phyloP scores from a whole-genome alignment of 2,329 filamentous ascomycete genomes.

The Pseudogymnoascus sp. region DNA sequence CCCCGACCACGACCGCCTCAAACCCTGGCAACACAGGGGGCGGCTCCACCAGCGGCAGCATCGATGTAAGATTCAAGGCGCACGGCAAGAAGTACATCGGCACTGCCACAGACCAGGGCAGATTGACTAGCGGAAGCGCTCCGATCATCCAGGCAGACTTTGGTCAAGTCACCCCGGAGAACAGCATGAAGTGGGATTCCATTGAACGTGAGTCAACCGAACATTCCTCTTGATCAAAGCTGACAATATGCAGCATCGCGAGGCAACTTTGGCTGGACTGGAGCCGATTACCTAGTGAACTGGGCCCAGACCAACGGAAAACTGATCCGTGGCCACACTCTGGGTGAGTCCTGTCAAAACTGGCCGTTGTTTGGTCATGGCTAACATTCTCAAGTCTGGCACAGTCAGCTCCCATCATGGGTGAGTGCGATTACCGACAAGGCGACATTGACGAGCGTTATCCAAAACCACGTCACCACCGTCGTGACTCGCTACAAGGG shows the following conservation, averaged over 20 bases:
- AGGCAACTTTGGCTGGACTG: slow-evolving; percentile 48
- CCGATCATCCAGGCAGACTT: slow-evolving; percentile 51
- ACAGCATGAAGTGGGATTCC: slow-evolving; percentile 65
- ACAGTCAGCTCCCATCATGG: slow-evolving; percentile 53
- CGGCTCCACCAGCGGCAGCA: slow-evolving; percentile 10
- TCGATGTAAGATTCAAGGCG: background rate
- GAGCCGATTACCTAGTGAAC: slow-evolving; percentile 53
- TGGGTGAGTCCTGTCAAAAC: slow-evolving; percentile 26
- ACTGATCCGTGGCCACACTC: slow-evolving; percentile 58
- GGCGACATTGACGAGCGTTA: slow-evolving; percentile 45
- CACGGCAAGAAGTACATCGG: slow-evolving; percentile 14
- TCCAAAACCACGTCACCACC: slow-evolving; percentile 53
- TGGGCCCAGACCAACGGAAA: slow-evolving; percentile 51
- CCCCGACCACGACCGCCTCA: slow-evolving; percentile 11
- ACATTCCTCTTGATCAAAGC: slow-evolving; percentile 1
- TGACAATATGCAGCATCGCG: slow-evolving; percentile 23
- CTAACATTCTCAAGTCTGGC: slow-evolving; percentile 40
- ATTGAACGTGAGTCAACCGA: slow-evolving; percentile 34
- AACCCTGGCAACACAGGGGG: slow-evolving; percentile 9
- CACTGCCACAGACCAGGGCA: slow-evolving; percentile 7
- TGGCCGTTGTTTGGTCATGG: background rate
- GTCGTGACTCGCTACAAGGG: slow-evolving; percentile 55
- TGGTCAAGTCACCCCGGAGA: slow-evolving; percentile 60
- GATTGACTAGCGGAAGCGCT: background rate
- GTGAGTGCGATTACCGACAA: slow-evolving; percentile 50